Evolutionary conservation across 345 rosid species (phyloP).

Genomic region (Microcos paniculata): DNA sequence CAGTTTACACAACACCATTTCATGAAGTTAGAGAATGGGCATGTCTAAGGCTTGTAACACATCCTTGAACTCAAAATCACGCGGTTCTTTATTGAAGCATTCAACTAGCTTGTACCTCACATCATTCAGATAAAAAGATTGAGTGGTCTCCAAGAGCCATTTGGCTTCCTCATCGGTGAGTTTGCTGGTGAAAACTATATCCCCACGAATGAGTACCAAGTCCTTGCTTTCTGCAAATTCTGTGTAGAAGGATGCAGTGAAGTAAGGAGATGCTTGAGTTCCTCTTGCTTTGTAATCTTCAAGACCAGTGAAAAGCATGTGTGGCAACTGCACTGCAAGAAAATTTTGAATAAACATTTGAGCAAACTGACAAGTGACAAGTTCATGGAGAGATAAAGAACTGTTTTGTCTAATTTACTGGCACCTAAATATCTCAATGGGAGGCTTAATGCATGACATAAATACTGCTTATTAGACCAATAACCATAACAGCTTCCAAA

Average conservation of each 20-base stretch:
- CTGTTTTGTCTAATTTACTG: neutral
- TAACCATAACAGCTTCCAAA: neutral
- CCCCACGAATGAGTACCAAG: constrained; percentile 83
- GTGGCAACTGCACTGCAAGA: constrained; percentile 85
- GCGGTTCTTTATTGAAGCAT: constrained; percentile 71
- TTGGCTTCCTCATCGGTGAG: constrained; percentile 79
- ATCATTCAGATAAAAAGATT: constrained; percentile 88
- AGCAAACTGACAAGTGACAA: constrained; percentile 3
- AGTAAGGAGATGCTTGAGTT: constrained; percentile 90
- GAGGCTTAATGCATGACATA: neutral
- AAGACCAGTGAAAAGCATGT: constrained; percentile 86
- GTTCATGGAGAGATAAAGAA: neutral
- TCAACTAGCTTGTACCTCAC: constrained; percentile 73
- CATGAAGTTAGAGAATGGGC: constrained; percentile 54
- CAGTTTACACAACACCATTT: neutral
- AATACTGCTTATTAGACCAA: neutral
- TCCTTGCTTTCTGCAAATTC: constrained; percentile 82
- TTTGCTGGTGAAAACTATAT: constrained; percentile 85
- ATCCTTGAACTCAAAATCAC: constrained; percentile 85
- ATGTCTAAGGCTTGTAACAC: constrained; percentile 74
- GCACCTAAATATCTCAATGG: neutral
- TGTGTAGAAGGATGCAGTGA: constrained; percentile 63
- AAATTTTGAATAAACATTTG: neutral
- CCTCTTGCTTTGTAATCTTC: constrained; percentile 99
- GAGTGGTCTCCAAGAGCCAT: constrained; percentile 91